Evolutionary conservation across 2,329 filamentous ascomycete genomes (phyloP).

Genomic region (Teratosphaeria zuluensis): DNA sequence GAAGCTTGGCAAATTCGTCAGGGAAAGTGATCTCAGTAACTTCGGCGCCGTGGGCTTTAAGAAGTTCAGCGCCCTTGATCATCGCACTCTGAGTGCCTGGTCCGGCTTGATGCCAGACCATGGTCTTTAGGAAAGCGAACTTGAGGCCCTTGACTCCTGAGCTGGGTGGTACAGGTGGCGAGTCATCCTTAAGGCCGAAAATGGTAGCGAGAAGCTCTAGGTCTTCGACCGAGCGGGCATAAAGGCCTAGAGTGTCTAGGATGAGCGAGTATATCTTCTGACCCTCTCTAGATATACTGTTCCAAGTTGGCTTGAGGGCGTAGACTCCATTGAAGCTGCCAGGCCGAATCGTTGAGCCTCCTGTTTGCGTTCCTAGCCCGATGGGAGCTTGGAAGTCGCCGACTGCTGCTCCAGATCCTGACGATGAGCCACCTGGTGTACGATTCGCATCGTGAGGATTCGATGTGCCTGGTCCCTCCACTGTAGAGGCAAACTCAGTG

Average conservation of each 20-base stretch:
- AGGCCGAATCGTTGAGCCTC: conserved; percentile 54
- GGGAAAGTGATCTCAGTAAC: conserved; percentile 50
- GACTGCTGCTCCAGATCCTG: conserved; percentile 57
- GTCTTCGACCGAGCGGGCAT: conserved; percentile 48
- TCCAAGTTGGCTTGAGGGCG: conserved; percentile 58
- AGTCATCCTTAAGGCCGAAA: conserved; percentile 47
- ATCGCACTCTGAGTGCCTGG: conserved; percentile 28
- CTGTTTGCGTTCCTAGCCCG: conserved; percentile 56
- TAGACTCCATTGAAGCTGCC: conserved; percentile 57
- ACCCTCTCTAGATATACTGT: conserved; percentile 52
- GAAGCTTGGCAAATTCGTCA: conserved; percentile 38
- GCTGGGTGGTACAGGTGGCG: conserved; percentile 11
- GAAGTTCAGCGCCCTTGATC: conserved; percentile 24
- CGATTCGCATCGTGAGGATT: conserved; percentile 47
- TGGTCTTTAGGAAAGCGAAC: conserved; percentile 47
- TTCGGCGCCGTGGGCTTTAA: conserved; percentile 40
- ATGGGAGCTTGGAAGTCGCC: conserved; percentile 55
- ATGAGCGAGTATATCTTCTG: conserved; percentile 49
- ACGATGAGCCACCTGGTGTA: conserved; percentile 59
- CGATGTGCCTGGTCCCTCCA: conserved; percentile 39
- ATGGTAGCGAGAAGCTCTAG: conserved; percentile 46
- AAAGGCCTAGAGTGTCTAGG: conserved; percentile 55
- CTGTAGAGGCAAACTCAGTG: conserved; percentile 54
- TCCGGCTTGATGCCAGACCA: conserved; percentile 39
- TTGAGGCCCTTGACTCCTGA: conserved; percentile 38